Base-by-base conservation (phyloP, 2,329 filamentous ascomycete species). In the Ophiostoma fasciatum region DNA sequence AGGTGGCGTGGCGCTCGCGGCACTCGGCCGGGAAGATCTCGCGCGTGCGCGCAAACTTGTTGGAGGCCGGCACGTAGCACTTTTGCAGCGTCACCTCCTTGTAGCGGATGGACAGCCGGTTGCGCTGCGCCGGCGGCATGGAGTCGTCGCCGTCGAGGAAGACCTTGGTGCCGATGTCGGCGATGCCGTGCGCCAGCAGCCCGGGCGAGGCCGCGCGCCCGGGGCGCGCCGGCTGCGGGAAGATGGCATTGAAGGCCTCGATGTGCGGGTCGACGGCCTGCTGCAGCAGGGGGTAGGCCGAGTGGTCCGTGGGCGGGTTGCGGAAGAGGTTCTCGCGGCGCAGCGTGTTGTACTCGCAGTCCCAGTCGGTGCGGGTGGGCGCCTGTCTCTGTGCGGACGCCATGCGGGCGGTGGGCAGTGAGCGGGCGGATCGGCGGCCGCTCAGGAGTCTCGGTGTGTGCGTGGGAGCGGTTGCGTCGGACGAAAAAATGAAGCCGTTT, bases 241-340 rank as follows among this genome's bases (percentile, higher is more conserved):
- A 92, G 32, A 96, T 68, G 35, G 77, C 77, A 63, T 98, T 94
- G 72, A 94, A 98, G 7, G 90, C 90, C 51, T 94, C 78, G 49
- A 96, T 80, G 58, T 98, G 90, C 33, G 90, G 90, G 46, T 82
- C 70, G 41, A 96, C 77, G n/a, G 88, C 82, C 42, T 72, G 71
- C 49, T 87, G 79, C 32, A 98, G 73, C 17, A 81, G 71, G 12
- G 90, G 90, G 52, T 93, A 96, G 40, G 88, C 84, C 9, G 81
- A 81, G 48, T 74, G 79, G 54, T 96, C 87, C 51, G 73, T 79
- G 0, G 90, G 88, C 14, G 90, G 88, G 47, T 92, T 78, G 50
- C 74, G 70, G 57, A 98, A 98, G 17, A 98, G 79, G 35, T 82
- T 71, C 52, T 98, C 83, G 50, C 88, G 79, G 41, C 83, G 77